These are phyloP conservation scores for Conoideocrella luteorostrata DNA, from an alignment of 2,329 filamentous ascomycete species.

Conservation along the genomic window DNA sequence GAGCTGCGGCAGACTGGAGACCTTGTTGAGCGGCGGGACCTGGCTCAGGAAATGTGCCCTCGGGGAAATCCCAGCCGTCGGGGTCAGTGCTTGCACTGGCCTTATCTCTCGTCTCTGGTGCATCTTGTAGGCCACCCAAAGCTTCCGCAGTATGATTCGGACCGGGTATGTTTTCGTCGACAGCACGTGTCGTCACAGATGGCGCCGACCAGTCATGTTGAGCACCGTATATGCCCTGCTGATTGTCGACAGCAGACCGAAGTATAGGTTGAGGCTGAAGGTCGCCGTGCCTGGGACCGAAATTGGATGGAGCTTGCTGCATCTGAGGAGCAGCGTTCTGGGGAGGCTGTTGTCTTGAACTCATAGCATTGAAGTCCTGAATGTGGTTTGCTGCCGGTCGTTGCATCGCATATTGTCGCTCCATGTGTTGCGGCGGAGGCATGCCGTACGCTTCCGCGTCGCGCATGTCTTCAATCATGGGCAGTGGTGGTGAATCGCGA, in stretches of 20 bases:
- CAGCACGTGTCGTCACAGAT: conserved; percentile 25
- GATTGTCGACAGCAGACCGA: conserved; percentile 45
- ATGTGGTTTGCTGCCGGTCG: conserved; percentile 49
- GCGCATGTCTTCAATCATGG: conserved; percentile 52
- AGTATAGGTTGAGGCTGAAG: conserved; percentile 44
- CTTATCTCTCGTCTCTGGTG: conserved; percentile 42
- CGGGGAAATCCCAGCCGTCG: conserved; percentile 92
- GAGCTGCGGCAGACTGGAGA: conserved; percentile 45
- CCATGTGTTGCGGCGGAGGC: conserved; percentile 34
- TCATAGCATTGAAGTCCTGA: conserved; percentile 45
- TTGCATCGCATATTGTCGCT: conserved; percentile 33
- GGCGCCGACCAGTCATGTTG: conserved; percentile 29
- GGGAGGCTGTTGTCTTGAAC: conserved; percentile 45
- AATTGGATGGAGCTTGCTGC: conserved; percentile 31
- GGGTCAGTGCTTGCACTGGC: conserved; percentile 40
- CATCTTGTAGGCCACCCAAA: conserved; percentile 30
- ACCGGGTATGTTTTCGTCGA: conserved; percentile 27
- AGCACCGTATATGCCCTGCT: conserved; percentile 32
- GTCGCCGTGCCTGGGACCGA: conserved; percentile 28
- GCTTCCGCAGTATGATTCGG: conserved; percentile 34
- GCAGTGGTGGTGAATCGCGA: conserved; percentile 54
- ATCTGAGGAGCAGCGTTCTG: conserved; percentile 55
- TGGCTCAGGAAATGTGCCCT: conserved; percentile 59
- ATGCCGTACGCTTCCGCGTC: conserved; percentile 47
- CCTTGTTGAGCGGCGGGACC: conserved; percentile 33